phyloP scores from a whole-genome alignment of 1,284 basidiomycete genomes.

The Tylopilus orsonianus region DNA sequence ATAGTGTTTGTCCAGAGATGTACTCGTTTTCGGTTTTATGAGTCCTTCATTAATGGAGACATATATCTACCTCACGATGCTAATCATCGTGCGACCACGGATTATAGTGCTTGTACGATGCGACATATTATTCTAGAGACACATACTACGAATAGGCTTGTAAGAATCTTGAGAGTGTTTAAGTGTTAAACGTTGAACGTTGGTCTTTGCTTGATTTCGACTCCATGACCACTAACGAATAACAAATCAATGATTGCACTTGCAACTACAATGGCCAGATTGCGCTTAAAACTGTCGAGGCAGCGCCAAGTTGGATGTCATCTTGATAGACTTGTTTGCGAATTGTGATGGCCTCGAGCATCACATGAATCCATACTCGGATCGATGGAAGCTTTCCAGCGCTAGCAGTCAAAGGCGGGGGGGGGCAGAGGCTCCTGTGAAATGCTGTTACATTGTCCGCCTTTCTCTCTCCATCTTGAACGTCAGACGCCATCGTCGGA shows the following conservation, averaged over 20 bases:
- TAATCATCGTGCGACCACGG: not conserved
- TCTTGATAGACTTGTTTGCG: no score
- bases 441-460: slow-evolving; percentile 63
- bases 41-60: slow-evolving; percentile 5
- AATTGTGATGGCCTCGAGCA: slow-evolving; percentile 18
- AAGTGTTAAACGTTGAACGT: no score
- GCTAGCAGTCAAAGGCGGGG: no score
- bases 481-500: slow-evolving; percentile 52
- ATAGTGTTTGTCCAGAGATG: slow-evolving; percentile 7
- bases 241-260: no score
- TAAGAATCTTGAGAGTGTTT: no score
- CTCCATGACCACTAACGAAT: no score
- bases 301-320: no score
- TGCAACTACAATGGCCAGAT: no score
- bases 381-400: slow-evolving; percentile 47
- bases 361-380: slow-evolving; percentile 12
- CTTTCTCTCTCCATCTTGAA: slow-evolving; percentile 55
- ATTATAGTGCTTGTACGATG: slow-evolving; percentile 1
- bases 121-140: no score
- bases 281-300: no score
- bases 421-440: slow-evolving; percentile 71
- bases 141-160: no score
- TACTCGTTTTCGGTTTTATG: not conserved
- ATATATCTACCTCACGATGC: slow-evolving; percentile 14
- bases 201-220: no score